Base-by-base conservation (phyloP, 225 moss, liverwort and hornwort genomes). In the Sphagnum contortum region DNA sequence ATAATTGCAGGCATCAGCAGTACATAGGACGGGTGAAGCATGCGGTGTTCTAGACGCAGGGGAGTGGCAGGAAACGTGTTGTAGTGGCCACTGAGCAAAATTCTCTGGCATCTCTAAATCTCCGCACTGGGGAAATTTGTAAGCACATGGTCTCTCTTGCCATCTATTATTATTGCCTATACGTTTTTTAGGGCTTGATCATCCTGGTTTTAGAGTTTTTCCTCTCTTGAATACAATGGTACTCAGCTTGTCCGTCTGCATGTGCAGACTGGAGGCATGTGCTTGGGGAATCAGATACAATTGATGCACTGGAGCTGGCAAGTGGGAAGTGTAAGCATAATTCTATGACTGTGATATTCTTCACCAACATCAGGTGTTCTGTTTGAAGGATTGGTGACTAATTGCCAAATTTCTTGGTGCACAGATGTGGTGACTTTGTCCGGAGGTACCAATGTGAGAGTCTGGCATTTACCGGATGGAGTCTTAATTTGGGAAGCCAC, bases 41-140 rank as follows among this genome's bases (percentile, higher is more conserved):
- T 72, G 90, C 96, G 50, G 85, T 82, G 14, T 96, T 92, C 71
- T 88, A 92, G 80, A 96, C 90, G 48, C 92, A 88, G 64, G 85
- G 88, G 50, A 67, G 82, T 50, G 92, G 92, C 48, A 83, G 87
- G 73, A 92, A 88, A 73, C 90, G 92, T 48, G 96, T 96, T 57
- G 78, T 96, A 59, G 96, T 92, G 68, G 83, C 88, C 47, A 88
- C 96, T 46, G 92, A 92, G 61, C 70, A 87, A 68, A 87, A 92
- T 67, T 87, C 88, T 48, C 66, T 92, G n/a, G 88, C 88, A 6
- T 90, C 88, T 48, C 79, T 96, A 53, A 90, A 92, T 65, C 88
- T 96, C 61, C 88, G 90, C 60, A 90, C 96, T 49, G 96, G 96
- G 45, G 96, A 92, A 72, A 81, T 96, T 50, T 90, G 92, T 92